Percentiles rank a stretch among this genome's conserved stretches.
phyloP scores from a whole-genome alignment of 2,329 filamentous ascomycete genomes.

The Camillea tinctor region DNA sequence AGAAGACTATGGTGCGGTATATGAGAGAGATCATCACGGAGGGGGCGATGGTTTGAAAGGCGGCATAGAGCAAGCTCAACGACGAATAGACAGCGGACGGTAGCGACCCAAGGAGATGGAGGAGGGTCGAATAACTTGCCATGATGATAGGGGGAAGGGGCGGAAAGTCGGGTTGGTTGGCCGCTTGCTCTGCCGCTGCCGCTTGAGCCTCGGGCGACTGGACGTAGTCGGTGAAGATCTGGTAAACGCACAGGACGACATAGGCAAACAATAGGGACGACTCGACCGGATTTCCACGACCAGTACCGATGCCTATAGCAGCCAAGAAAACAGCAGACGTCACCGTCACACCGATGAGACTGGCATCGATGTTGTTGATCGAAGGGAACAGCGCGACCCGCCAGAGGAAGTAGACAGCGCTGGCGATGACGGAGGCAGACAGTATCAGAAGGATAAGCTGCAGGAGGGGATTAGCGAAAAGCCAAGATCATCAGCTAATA shows the following conservation, averaged over 20 bases:
- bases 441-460: constrained; percentile 85
- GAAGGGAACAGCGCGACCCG: constrained; percentile 90
- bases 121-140: constrained; percentile 91
- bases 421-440: constrained; percentile 88
- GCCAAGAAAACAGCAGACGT: constrained; percentile 91
- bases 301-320: constrained; percentile 90
- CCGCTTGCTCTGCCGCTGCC: constrained; percentile 46
- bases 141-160: constrained; percentile 97
- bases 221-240: constrained; percentile 98
- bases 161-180: constrained; percentile 80
- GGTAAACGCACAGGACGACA: constrained; percentile 96
- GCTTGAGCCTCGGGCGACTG: constrained; percentile 67
- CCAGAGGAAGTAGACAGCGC: constrained; percentile 94
- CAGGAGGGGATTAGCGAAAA: constrained; percentile 33
- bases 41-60: constrained; percentile 91
- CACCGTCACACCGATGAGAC: constrained; percentile 87
- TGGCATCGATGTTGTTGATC: constrained; percentile 88
- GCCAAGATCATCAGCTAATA: constrained; percentile 2
- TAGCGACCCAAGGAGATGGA: constrained; percentile 80
- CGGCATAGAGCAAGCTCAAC: constrained; percentile 83
- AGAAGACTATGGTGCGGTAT: constrained; percentile 93
- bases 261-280: constrained; percentile 95
- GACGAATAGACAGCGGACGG: constrained; percentile 80
- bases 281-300: constrained; percentile 91
- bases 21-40: constrained; percentile 93